Evolutionary conservation across 192 early-diverging fungal species (phyloP), one percentile per base, ranked within the genome.

Genomic region (Radiomyces spectabilis): DNA sequence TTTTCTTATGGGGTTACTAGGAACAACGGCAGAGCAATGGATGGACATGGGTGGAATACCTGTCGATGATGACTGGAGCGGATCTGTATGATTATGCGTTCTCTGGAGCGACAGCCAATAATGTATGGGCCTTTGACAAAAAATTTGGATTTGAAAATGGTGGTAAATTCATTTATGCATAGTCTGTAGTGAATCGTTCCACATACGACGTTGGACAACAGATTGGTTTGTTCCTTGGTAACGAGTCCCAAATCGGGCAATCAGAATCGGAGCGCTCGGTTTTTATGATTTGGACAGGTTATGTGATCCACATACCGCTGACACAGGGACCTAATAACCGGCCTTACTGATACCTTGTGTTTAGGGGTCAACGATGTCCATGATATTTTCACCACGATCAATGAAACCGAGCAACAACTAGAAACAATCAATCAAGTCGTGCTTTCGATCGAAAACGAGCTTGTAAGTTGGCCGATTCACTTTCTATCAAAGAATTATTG

Each of bases 291-390:
- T 54, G 52, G 45, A 48, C 16, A 29, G 45, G 45, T 31, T 26
- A 48, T 4, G 10, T 19, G 29, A 44, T 21, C 2, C 19, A 44
- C 10, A 21, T 22, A 44, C 9, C 12, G 4, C 2, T 22, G 19
- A 44, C 21, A 42, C 19, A n/a, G 4, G 10, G 42, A 10, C 18
- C 5, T 15, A 15, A 16, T 24, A 15, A 15, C 24, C 7, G 18
- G 5, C 42, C 42, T 43, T 19, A 43, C 24, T 15, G 42, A 43
- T 16, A 10, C 6, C 42, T 6, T 43, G 10, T 43, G 18, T 16
- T 39, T 53, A 53, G 51, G 51, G 8, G 51, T 53, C 5, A 53
- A 53, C 25, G 51, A 53, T 38, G 21, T 53, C 4, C 51, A 53
- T 24, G 51, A 53, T 39, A 53, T 53, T 13, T 53, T 53, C 33